Percentiles rank a stretch among this genome's conserved stretches.
phyloP scores from a whole-genome alignment of 148 eudicot species.

The Tetragonia tetragonoides region DNA sequence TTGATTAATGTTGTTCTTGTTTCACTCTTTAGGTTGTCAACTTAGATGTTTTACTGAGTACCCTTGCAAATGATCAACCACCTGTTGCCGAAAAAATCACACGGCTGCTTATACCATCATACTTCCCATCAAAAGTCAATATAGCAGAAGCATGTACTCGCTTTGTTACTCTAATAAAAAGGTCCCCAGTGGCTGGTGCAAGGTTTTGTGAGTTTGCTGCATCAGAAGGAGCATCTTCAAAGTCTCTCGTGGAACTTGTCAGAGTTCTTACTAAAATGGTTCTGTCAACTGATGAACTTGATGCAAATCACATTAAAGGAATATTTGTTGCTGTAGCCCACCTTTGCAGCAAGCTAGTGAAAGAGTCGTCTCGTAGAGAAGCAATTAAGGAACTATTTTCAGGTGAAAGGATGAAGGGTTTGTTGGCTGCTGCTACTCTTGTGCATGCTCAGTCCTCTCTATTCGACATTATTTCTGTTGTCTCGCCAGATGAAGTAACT shows the following conservation, averaged over 20 bases:
- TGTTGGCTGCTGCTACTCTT: slow-evolving; percentile 54
- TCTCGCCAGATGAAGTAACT: slow-evolving; percentile 44
- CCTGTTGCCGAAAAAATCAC: slow-evolving; percentile 73
- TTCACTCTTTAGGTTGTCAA: slow-evolving; percentile 54
- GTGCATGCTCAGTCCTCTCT: slow-evolving; percentile 55
- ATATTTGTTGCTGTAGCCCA: slow-evolving; percentile 60
- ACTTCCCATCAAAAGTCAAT: slow-evolving; percentile 66
- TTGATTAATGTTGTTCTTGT: slow-evolving; percentile 13
- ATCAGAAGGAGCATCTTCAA: slow-evolving; percentile 74
- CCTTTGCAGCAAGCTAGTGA: slow-evolving; percentile 54
- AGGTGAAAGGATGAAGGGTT: slow-evolving; percentile 54
- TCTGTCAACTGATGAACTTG: slow-evolving; percentile 35
- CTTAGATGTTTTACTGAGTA: slow-evolving; percentile 49
- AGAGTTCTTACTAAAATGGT: slow-evolving; percentile 45
- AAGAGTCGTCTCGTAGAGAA: slow-evolving; percentile 39
- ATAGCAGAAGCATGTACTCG: slow-evolving; percentile 86
- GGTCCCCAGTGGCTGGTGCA: slow-evolving; percentile 90
- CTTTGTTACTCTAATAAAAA: slow-evolving; percentile 64
- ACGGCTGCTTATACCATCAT: slow-evolving; percentile 80
- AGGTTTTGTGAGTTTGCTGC: slow-evolving; percentile 80
- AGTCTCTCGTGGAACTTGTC: slow-evolving; percentile 63
- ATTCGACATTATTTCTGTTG: slow-evolving; percentile 59
- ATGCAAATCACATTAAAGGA: slow-evolving; percentile 52
- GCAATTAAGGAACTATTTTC: slow-evolving; percentile 53
- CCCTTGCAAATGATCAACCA: slow-evolving; percentile 84